phyloP scores from a whole-genome alignment of 192 early-diverging fungal genomes.

The Coemansia sp. region DNA sequence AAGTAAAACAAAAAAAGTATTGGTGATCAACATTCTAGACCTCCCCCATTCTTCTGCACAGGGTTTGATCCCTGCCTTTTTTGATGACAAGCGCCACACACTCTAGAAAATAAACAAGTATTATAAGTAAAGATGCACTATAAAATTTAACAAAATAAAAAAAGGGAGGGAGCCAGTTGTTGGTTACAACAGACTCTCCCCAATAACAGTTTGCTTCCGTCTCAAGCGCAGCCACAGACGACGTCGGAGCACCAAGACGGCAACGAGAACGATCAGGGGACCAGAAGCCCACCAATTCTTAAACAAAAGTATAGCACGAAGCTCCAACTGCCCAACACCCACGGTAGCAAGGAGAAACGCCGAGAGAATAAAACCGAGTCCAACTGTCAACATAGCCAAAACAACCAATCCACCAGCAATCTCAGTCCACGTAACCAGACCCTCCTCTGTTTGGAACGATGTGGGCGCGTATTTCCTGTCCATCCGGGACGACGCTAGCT shows the following conservation, averaged over 20 bases:
- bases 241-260: constrained; percentile 21
- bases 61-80: not conserved
- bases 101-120: no score
- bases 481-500: not conserved
- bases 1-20: constrained; percentile 6
- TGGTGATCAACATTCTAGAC: not conserved
- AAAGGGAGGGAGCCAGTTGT: no score
- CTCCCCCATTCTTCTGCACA: not conserved
- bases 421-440: constrained; percentile 34
- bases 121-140: not conserved
- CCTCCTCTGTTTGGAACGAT: constrained; percentile 4
- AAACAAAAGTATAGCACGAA: constrained; percentile 39
- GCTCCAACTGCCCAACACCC: constrained; percentile 49
- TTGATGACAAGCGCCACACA: not conserved
- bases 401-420: constrained; percentile 38
- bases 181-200: not conserved
- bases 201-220: not conserved
- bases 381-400: constrained; percentile 24
- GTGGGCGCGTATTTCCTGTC: constrained; percentile 1
- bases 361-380: constrained; percentile 31
- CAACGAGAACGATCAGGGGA: constrained; percentile 19
- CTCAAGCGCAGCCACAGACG: constrained; percentile 23
- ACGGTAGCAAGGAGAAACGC: constrained; percentile 48
- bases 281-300: constrained; percentile 38
- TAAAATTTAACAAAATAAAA: not conserved